These are phyloP conservation scores for Hibiscus trionum DNA, from an alignment of 345 rosid species.

Conservation along the genomic window DNA sequence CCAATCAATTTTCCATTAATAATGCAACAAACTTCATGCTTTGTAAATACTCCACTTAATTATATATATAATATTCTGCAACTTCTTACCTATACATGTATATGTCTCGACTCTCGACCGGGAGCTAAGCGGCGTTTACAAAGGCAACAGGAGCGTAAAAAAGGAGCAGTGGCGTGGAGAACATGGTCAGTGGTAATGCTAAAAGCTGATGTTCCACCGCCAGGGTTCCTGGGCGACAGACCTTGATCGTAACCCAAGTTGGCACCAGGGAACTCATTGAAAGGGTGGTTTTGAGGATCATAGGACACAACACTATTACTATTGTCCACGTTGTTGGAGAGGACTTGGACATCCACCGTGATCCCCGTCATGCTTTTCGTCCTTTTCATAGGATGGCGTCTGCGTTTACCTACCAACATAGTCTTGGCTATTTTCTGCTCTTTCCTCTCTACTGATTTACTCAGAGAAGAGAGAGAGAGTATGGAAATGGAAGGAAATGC, in stretches of 20 bases:
- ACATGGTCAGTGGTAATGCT: not conserved
- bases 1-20: not conserved
- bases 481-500: not conserved
- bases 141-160: conserved; percentile 64
- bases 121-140: conserved; percentile 57
- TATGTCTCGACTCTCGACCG: conserved; percentile 65
- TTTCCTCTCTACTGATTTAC: not conserved
- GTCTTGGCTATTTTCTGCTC: not conserved
- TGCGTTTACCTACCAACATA: conserved; percentile 69
- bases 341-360: conserved; percentile 33
- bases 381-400: conserved; percentile 52
- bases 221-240: conserved; percentile 38
- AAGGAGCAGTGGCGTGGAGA: conserved; percentile 27
- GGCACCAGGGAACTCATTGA: not conserved
- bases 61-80: no score
- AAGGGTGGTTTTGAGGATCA: not conserved
- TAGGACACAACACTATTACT: not conserved
- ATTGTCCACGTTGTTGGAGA: conserved; percentile 14
- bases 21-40: not conserved
- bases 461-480: conserved; percentile 9
- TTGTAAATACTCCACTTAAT: no score
- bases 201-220: not conserved
- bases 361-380: conserved; percentile 70
- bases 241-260: conserved; percentile 19
- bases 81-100: conserved; percentile 68